phyloP scores from a whole-genome alignment of 305 asterid genomes.

The Fraxinus latifolia region DNA sequence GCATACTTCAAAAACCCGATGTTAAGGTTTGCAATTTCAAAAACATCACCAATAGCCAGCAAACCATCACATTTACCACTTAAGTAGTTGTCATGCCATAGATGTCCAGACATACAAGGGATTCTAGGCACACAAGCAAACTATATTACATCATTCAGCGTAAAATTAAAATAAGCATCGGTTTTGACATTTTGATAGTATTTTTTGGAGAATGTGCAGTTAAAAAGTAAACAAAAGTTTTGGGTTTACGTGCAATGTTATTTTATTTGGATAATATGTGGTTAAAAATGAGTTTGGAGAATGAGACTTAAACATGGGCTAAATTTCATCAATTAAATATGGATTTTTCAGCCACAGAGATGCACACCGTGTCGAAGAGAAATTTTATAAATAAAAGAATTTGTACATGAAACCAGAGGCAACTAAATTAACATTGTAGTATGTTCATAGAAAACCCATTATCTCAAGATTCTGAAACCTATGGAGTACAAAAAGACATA shows the following conservation, averaged over 20 bases:
- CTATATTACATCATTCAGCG: not conserved
- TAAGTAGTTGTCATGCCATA: not conserved
- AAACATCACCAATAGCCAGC: not conserved
- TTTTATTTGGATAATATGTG: too few species aligned
- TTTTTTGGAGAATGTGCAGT: too few species aligned
- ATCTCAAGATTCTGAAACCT: not conserved
- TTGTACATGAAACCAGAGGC: not conserved
- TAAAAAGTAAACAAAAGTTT: too few species aligned
- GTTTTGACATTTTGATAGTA: too few species aligned
- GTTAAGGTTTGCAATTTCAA: not conserved
- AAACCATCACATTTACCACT: not conserved
- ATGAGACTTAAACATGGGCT: not conserved
- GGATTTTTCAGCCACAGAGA: not conserved
- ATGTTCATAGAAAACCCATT: not conserved
- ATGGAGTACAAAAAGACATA: constrained; percentile 27
- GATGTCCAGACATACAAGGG: not conserved
- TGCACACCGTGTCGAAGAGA: not conserved
- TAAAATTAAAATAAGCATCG: too few species aligned
- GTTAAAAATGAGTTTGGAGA: too few species aligned
- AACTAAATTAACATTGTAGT: not conserved
- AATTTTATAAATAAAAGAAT: not conserved
- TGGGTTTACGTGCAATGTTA: too few species aligned
- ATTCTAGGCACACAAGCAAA: not conserved
- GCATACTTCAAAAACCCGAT: not conserved
- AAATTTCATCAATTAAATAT: not conserved